These are phyloP conservation scores for Aegilops umbellulata DNA, from an alignment of 176 grass and related monocot genomes.

Conservation along the genomic window DNA sequence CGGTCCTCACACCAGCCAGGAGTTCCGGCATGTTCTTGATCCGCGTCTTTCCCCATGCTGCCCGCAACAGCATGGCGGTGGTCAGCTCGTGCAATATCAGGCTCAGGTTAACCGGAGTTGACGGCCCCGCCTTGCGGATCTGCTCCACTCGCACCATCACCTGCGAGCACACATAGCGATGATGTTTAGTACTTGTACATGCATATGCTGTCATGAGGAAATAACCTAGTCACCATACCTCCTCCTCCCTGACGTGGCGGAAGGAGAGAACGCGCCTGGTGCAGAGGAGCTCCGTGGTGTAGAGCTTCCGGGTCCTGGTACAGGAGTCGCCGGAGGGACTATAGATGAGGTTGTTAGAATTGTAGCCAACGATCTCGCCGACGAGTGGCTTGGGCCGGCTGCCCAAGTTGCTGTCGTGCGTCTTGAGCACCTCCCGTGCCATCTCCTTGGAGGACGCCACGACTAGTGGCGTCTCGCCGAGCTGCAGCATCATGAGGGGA, in stretches of 20 bases:
- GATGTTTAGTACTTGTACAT: no score
- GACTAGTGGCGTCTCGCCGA: slow-evolving; percentile 29
- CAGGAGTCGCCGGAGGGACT: slow-evolving; percentile 46
- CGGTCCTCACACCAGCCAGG: slow-evolving; percentile 30
- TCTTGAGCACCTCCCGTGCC: slow-evolving; percentile 44
- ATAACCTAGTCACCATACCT: neutral
- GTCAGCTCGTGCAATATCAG: slow-evolving; percentile 31
- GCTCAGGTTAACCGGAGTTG: slow-evolving; percentile 33
- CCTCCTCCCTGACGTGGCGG: slow-evolving; percentile 41
- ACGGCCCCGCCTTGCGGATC: neutral
- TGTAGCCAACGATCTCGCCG: slow-evolving; percentile 44
- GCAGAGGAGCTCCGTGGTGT: slow-evolving; percentile 40
- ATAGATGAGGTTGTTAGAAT: slow-evolving; percentile 43
- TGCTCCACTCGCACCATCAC: slow-evolving; percentile 22
- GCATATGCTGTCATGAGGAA: no score
- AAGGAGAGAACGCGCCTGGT: slow-evolving; percentile 46
- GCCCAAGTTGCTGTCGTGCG: slow-evolving; percentile 51
- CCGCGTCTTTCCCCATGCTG: slow-evolving; percentile 33
- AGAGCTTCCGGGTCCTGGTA: slow-evolving; percentile 46
- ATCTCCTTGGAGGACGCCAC: slow-evolving; percentile 40
- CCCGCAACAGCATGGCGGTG: slow-evolving; percentile 28
- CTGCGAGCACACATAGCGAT: neutral
- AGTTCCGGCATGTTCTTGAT: slow-evolving; percentile 19
- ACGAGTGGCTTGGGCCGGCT: slow-evolving; percentile 38
- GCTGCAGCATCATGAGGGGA: slow-evolving; percentile 44